Percentiles rank a stretch among this genome's conserved stretches.
phyloP scores from a whole-genome alignment of 768 basidiomycete genomes.

The Infundibulicybe gibba region DNA sequence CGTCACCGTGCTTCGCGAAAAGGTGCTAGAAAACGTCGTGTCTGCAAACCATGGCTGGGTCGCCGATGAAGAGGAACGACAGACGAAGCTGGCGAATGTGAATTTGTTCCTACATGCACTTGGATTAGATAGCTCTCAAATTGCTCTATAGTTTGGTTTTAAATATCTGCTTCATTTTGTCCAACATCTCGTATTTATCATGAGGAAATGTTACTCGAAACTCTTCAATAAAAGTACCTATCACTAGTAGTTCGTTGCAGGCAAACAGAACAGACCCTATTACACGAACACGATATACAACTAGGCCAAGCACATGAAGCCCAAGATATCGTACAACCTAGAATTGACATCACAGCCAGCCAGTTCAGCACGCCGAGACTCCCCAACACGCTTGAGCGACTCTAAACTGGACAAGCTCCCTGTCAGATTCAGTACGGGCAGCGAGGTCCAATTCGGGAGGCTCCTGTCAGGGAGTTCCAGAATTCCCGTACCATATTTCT shows the following conservation, averaged over 20 bases:
- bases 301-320: conserved; percentile 17
- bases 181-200: background rate
- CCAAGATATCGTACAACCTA: conserved; percentile 17
- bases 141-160: conserved; percentile 41
- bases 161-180: background rate
- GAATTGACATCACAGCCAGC: conserved; percentile 21
- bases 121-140: conserved; percentile 67
- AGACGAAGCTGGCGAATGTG: conserved; percentile 84
- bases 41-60: conserved; percentile 76
- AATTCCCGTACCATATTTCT: conserved; percentile 25
- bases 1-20: conserved; percentile 84
- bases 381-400: conserved; percentile 26
- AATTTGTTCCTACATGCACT: conserved; percentile 87
- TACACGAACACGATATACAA: too few relatives aligned
- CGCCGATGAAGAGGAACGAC: conserved; percentile 66
- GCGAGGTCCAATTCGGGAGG: conserved; percentile 46
- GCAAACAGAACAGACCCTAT: too few relatives aligned
- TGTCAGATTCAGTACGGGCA: conserved; percentile 72
- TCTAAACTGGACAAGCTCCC: conserved; percentile 40
- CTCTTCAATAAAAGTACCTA: background rate
- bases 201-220: background rate
- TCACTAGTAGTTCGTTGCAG: too few relatives aligned
- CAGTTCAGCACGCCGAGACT: conserved; percentile 27
- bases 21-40: conserved; percentile 87
- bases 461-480: conserved; percentile 54